Evolutionary conservation across 176 grass and related monocot species (phyloP), one percentile per base, ranked within the genome.

Genomic region (Tillandsia leiboldiana): DNA sequence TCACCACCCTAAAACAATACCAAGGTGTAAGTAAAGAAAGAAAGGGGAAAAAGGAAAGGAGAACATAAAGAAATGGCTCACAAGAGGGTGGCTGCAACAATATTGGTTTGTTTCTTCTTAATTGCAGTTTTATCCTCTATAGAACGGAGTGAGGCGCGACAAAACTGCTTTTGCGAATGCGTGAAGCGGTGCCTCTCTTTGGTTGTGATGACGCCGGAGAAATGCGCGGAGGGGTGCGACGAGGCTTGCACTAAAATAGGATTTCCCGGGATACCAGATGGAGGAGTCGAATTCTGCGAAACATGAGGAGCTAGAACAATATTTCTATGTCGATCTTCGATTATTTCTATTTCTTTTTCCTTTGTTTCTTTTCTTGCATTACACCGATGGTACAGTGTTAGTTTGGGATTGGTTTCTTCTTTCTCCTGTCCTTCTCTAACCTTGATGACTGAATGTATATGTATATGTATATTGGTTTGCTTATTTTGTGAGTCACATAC

Each of bases 111-210:
- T 61, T 15, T 61, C 17, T 61, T 7, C 56, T 20, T 61, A 61
- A 2, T 61, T 61, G 8, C 22, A 10, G 22, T 23, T 61, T n/a
- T 61, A 2, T 61, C 56, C 56, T 61, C 56, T 61, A 15, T 20
- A 61, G 56, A 61, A 23, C 56, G 50, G 24, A 75, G 15, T 14
- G 73, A 56, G 27, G 73, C 63, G 14, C 61, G 50, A 17, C 73
- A 75, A 50, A 75, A 53, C 50, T 75, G 73, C 51, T 57, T 23
- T 51, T 75, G 73, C 50, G 73, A 75, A 49, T 75, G 73, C 63
- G 66, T 75, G 73, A 75, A 56, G 62, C 65, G 51, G 20, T 75
- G 73, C 73, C 33, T 56, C 18, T 50, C 63, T 2, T 0, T 75
- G 14, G 50, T 9, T 1, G 22, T 75, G 63, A 2, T 53, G 15